Evolutionary conservation across 331 rosid genomes (phyloP).

Genomic region (Quercus lobata): DNA sequence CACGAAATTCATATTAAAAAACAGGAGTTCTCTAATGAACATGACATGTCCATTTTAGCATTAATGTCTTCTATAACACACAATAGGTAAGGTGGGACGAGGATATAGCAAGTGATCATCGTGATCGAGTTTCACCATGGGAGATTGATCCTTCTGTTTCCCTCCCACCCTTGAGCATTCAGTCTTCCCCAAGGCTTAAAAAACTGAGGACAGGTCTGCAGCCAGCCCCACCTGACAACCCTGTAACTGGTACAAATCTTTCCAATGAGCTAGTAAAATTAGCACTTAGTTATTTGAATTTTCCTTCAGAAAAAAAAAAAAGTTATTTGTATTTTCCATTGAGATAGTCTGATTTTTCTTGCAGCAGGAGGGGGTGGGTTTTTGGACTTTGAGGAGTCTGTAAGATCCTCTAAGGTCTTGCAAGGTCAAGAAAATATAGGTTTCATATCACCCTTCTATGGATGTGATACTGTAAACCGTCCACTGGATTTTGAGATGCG

Average conservation of each 20-base stretch:
- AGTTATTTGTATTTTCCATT: background rate
- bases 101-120: constrained; percentile 56
- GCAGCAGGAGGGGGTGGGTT: constrained; percentile 65
- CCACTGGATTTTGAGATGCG: constrained; percentile 65
- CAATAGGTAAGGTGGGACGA: constrained; percentile 94
- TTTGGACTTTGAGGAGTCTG: constrained; percentile 87
- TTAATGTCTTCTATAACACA: constrained; percentile 19
- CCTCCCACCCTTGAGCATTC: constrained; percentile 82
- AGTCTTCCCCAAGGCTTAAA: constrained; percentile 93
- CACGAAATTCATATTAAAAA: background rate
- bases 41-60: constrained; percentile 8
- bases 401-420: constrained; percentile 99
- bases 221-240: constrained; percentile 45
- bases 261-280: constrained; percentile 11
- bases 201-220: constrained; percentile 83
- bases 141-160: constrained; percentile 86
- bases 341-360: constrained; percentile 10
- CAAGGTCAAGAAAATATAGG: constrained; percentile 99
- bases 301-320: background rate
- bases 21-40: constrained; percentile 2
- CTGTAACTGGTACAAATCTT: constrained; percentile 51
- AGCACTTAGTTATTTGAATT: background rate
- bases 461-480: constrained; percentile 70
- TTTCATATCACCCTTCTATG: constrained; percentile 69
- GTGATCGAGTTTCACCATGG: constrained; percentile 86